Conservation (phyloP, 2,329 filamentous ascomycete species). For the Colletotrichum filicis region DNA sequence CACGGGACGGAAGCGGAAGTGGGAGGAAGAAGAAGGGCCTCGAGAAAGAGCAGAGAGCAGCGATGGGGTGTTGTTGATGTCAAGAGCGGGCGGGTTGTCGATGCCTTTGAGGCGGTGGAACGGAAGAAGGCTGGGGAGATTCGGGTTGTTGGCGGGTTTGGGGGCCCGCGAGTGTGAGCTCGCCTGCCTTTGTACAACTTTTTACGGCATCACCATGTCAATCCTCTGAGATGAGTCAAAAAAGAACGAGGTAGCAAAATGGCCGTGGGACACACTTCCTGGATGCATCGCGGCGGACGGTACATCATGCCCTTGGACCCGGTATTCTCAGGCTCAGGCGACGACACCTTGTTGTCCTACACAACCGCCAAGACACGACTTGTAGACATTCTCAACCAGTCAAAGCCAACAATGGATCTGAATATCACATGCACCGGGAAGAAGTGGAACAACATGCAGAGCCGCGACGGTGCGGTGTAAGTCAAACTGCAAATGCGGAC, state of each 20-base stretch:
- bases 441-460: background rate
- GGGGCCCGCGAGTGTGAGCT: slow-evolving; percentile 43
- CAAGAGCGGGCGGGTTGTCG: slow-evolving; percentile 49
- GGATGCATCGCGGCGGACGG: no score
- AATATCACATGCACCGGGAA: background rate
- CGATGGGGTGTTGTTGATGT: slow-evolving; percentile 63
- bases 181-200: no score
- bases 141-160: slow-evolving; percentile 47
- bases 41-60: slow-evolving; percentile 58
- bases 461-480: background rate
- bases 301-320: background rate
- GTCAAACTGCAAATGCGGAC: slow-evolving; percentile 6
- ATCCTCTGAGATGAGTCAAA: no score
- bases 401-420: no score
- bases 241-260: no score
- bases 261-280: no score
- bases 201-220: background rate
- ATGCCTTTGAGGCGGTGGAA: slow-evolving; percentile 46
- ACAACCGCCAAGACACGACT: background rate
- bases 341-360: slow-evolving; percentile 11
- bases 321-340: background rate
- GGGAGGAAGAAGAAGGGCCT: slow-evolving; percentile 20
- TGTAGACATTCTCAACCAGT: background rate
- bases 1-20: background rate
- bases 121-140: slow-evolving; percentile 36